Percentiles rank a stretch among this genome's conserved stretches.
Conservation (phyloP, 495 filamentous ascomycete genomes). For the Terfezia claveryi region DNA sequence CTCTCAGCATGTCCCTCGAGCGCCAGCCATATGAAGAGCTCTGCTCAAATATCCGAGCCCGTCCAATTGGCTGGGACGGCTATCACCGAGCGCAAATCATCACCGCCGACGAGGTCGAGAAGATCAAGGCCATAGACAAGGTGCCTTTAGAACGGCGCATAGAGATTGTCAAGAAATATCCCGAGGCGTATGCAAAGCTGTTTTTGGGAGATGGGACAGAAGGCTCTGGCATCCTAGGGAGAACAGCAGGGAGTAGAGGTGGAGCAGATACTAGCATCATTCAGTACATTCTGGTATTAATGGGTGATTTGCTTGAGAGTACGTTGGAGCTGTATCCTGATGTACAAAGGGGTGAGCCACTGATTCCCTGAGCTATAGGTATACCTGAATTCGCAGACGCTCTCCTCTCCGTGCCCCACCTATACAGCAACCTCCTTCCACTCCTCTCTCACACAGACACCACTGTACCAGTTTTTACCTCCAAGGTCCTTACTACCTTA, state of each 20-base stretch:
- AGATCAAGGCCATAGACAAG: constrained; percentile 95
- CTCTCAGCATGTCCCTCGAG: constrained; percentile 55
- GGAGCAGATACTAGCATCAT: constrained; percentile 49
- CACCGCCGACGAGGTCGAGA: constrained; percentile 80
- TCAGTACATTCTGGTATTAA: constrained; percentile 80
- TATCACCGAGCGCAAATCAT: constrained; percentile 84
- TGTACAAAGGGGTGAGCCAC: neutral
- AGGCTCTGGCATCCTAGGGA: constrained; percentile 57
- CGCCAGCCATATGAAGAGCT: constrained; percentile 72
- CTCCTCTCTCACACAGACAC: constrained; percentile 65
- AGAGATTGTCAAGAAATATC: constrained; percentile 56
- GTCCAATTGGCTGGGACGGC: constrained; percentile 95
- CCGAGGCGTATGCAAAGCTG: constrained; percentile 52
- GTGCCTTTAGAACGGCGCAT: constrained; percentile 71
- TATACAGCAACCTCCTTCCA: constrained; percentile 66
- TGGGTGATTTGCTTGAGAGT: constrained; percentile 78
- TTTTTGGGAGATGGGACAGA: constrained; percentile 48
- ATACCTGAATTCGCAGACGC: constrained; percentile 53
- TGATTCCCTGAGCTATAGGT: constrained; percentile 29
- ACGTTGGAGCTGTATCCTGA: constrained; percentile 1
- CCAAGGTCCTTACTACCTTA: constrained; percentile 63
- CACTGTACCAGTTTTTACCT: constrained; percentile 69
- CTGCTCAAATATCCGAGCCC: constrained; percentile 81
- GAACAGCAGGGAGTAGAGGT: constrained; percentile 33
- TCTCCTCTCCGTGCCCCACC: constrained; percentile 58